Base-by-base conservation (phyloP, 148 eudicot species). In the Silene latifolia region DNA sequence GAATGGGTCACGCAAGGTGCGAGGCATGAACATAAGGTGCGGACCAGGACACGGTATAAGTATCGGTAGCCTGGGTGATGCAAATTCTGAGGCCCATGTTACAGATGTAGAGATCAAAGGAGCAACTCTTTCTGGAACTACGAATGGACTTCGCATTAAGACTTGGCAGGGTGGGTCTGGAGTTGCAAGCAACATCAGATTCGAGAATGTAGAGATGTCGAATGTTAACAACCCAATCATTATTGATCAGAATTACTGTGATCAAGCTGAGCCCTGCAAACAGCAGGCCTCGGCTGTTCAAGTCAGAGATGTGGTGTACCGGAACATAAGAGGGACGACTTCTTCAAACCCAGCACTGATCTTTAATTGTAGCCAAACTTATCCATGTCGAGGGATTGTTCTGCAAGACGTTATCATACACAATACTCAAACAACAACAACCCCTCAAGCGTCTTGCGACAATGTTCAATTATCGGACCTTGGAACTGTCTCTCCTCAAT, bases 91-190 rank as follows among this genome's bases (percentile, higher is more conserved):
- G 78, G 98, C 83, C 13, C 67, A 83, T 68, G 98, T 93, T 57
- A 89, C 97, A 12, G 79, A 88, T 77, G 76, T 93, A 0, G 71
- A 59, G n/a, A 84, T 93, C 13, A 80, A 86, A 58, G 86, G 94
- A 53, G 97, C 88, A 44, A 82, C 51, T 32, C 73, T 93, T 64
- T 74, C 85, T 48, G 85, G 89, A 51, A 89, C 97, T 1, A 82
- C 82, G 7, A 91, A 88, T 64, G 98, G 98, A 8, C 83, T 93
- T 63, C 76, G 98, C 74, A 93, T 93, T 42, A 93, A 93, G 80
- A 93, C 94, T 57, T 91, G 92, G 88, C 91, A 89, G 93, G 98
- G 96, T 11, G 98, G 98, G 57, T 86, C 85, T 13, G 98, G 98
- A 69, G 76, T 71, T 68, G 98, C 93, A 74, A 83, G 82, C 82